phyloP scores from a whole-genome alignment of 768 basidiomycete species.

The Lactarius sanguifluus region DNA sequence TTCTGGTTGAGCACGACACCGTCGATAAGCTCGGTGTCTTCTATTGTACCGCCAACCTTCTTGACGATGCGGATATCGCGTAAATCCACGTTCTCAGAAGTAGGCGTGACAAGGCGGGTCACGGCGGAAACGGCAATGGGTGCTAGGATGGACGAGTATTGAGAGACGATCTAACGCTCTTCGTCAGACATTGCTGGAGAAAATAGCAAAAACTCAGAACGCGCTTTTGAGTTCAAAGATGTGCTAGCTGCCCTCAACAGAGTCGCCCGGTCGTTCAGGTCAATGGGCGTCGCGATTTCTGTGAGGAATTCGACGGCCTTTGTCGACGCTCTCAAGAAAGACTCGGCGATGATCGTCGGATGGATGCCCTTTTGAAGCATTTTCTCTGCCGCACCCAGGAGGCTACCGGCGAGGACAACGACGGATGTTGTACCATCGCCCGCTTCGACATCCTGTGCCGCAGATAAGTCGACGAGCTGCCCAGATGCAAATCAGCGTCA shows the following conservation, averaged over 20 bases:
- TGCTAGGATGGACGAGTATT: constrained; percentile 97
- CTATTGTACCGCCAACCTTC: constrained; percentile 98
- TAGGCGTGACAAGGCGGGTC: constrained; percentile 82
- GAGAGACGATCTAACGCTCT: constrained; percentile 83
- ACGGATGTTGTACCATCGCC: constrained; percentile 98
- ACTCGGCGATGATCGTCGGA: constrained; percentile 94
- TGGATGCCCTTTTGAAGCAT: constrained; percentile 96
- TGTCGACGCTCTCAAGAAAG: constrained; percentile 87
- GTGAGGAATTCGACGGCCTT: constrained; percentile 94
- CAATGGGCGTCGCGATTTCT: constrained; percentile 89
- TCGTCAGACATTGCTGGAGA: constrained; percentile 6
- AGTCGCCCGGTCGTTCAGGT: constrained; percentile 81
- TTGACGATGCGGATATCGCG: constrained; percentile 95
- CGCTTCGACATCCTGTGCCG: constrained; percentile 97
- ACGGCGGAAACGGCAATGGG: constrained; percentile 98
- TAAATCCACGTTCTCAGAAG: constrained; percentile 93
- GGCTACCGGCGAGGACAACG: constrained; percentile 91
- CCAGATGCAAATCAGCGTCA: constrained; percentile 11
- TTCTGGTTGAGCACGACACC: constrained; percentile 98
- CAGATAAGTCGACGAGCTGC: constrained; percentile 95
- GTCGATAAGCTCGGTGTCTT: constrained; percentile 95
- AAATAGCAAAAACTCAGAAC: constrained; percentile 22
- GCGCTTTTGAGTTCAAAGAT: constrained; percentile 91
- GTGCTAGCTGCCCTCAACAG: constrained; percentile 93
- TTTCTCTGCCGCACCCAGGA: constrained; percentile 94